Conservation (phyloP, 257 asterid genomes). For the Pogostemon cablin region DNA sequence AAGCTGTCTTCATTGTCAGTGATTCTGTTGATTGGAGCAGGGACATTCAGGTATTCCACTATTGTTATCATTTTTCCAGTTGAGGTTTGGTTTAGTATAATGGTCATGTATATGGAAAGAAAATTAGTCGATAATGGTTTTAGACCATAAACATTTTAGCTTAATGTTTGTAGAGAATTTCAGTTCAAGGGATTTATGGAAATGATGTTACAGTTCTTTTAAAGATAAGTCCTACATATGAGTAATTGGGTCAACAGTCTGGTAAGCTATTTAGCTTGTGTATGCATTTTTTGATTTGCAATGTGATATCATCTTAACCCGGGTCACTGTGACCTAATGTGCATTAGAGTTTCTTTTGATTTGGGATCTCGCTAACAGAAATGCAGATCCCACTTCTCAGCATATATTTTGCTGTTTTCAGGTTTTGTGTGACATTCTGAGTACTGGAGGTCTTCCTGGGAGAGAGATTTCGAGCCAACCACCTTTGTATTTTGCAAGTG, state of each 20-base stretch:
- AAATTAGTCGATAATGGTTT: not conserved
- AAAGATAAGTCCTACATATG: not conserved
- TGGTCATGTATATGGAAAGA: slow-evolving; percentile 10
- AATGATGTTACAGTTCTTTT: not conserved
- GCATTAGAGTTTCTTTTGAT: not conserved
- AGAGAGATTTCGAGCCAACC: slow-evolving; percentile 75
- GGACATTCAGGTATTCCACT: slow-evolving; percentile 80
- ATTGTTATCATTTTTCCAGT: slow-evolving; percentile 16
- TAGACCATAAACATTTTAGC: slow-evolving; percentile 20
- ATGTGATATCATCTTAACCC: not conserved
- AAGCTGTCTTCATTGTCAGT: slow-evolving; percentile 87
- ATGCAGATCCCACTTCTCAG: slow-evolving; percentile 26
- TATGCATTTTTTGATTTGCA: not conserved
- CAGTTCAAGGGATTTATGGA: not conserved
- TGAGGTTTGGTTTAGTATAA: slow-evolving; percentile 16
- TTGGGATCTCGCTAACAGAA: slow-evolving; percentile 15
- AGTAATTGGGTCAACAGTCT: not conserved
- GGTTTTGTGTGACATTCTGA: slow-evolving; percentile 92
- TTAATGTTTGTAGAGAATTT: slow-evolving; percentile 14
- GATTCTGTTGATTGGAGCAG: slow-evolving; percentile 98
- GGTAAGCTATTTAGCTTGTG: not conserved
- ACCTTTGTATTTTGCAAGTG: slow-evolving; percentile 81
- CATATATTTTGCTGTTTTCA: slow-evolving; percentile 36
- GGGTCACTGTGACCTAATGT: not conserved
- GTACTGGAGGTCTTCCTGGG: slow-evolving; percentile 98